Conservation (phyloP, 176 grass and related monocot species). For the Cocos nucifera region DNA sequence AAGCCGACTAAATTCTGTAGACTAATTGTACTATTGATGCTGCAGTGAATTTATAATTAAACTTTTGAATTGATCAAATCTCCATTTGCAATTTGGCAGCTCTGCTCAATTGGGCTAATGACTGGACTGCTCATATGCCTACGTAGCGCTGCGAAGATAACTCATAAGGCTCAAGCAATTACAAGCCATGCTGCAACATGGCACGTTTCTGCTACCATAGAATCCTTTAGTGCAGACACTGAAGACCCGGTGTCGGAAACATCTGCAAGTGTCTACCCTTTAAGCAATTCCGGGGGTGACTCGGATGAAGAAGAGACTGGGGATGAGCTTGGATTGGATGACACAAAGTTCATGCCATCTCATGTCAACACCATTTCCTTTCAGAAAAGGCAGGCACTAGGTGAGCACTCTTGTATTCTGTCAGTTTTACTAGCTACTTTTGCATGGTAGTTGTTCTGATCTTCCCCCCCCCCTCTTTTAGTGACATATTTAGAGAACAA, state of each 20-base stretch:
- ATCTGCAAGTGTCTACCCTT: too few species aligned
- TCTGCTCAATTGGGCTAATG: constrained; percentile 7
- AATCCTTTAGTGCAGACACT: neutral
- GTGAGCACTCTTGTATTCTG: too few species aligned
- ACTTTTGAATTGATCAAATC: too few species aligned
- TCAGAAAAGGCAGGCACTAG: too few species aligned
- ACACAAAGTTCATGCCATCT: neutral
- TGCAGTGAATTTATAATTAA: too few species aligned
- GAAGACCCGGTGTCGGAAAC: neutral
- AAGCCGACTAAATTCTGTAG: too few species aligned
- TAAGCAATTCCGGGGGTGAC: neutral
- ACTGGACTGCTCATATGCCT: constrained; percentile 9
- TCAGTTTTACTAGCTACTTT: too few species aligned
- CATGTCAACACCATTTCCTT: too few species aligned
- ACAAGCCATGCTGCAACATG: constrained; percentile 10
- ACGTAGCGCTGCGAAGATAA: constrained; percentile 4
- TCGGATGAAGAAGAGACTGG: neutral
- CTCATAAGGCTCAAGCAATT: constrained; percentile 10
- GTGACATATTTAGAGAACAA: constrained; percentile 24
- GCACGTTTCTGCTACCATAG: constrained; percentile 6
- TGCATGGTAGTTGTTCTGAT: too few species aligned
- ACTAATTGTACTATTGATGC: too few species aligned
- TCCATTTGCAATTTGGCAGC: neutral
- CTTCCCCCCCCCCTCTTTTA: neutral
- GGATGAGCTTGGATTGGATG: neutral